Evolutionary conservation across 2,329 filamentous ascomycete species (phyloP).

Genomic region (Pseudogymnoascus destructans): DNA sequence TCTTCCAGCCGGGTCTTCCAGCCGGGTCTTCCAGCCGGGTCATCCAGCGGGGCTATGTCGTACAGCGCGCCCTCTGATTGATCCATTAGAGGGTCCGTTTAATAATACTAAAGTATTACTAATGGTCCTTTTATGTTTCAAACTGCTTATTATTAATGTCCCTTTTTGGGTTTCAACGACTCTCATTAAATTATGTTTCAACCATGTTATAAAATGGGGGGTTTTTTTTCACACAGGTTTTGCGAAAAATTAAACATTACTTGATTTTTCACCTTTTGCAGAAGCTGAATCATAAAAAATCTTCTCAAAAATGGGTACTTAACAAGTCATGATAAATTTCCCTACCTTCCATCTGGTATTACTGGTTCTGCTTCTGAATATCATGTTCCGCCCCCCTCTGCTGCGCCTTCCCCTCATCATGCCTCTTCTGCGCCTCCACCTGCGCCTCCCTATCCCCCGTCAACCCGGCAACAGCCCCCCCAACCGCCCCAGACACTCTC

Average conservation of each 20-base stretch:
- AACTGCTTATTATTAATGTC: neutral
- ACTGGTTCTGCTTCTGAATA: slow-evolving; percentile 45
- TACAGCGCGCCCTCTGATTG: neutral
- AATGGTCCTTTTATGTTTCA: slow-evolving; percentile 1
- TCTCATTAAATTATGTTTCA: neutral
- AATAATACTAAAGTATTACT: too few relatives aligned
- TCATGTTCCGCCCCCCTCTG: slow-evolving; percentile 76
- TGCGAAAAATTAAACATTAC: neutral
- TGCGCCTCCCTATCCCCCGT: slow-evolving; percentile 57
- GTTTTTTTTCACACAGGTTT: neutral
- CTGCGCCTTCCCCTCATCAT: slow-evolving; percentile 71
- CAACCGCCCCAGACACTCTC: slow-evolving; percentile 58
- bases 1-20: too few relatives aligned
- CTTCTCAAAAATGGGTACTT: slow-evolving; percentile 1
- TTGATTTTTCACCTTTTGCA: neutral
- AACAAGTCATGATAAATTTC: neutral
- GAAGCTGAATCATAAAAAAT: neutral
- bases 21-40: too few relatives aligned
- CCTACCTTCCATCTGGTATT: neutral
- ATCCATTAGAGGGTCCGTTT: too few relatives aligned
- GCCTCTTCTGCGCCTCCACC: slow-evolving; percentile 49
- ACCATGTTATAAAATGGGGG: neutral
- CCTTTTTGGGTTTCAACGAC: neutral
- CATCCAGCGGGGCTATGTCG: too few relatives aligned
- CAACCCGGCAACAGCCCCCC: slow-evolving; percentile 55